Percentiles rank a stretch among this genome's conserved stretches.
Evolutionary conservation across 2,329 filamentous ascomycete species (phyloP).

Genomic region (Didymella glomerata): DNA sequence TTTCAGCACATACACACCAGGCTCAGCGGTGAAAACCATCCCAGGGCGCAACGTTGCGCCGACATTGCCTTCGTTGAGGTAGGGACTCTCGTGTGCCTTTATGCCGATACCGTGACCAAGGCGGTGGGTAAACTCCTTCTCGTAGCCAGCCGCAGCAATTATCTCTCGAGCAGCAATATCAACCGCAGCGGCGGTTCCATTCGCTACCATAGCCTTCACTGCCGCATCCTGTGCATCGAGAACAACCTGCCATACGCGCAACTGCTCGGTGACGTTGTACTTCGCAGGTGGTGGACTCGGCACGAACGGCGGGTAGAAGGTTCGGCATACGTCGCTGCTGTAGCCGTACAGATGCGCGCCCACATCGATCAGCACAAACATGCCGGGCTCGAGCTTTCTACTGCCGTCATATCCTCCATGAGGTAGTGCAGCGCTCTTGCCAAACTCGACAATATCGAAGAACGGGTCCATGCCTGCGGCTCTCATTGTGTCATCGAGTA

Average conservation of each 20-base stretch:
- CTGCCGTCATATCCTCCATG: constrained; percentile 63
- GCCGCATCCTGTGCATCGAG: constrained; percentile 69
- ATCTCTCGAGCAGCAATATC: constrained; percentile 67
- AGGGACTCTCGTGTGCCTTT: constrained; percentile 71
- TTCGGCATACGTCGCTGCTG: constrained; percentile 70
- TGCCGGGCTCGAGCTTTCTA: constrained; percentile 62
- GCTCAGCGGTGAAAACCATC: constrained; percentile 71
- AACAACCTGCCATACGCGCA: constrained; percentile 67
- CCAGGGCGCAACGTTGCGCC: constrained; percentile 59
- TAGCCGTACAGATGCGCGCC: constrained; percentile 69
- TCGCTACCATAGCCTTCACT: constrained; percentile 59
- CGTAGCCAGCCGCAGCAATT: constrained; percentile 67
- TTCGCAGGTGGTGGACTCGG: constrained; percentile 24
- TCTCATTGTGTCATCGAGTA: constrained; percentile 64
- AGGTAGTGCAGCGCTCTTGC: constrained; percentile 62
- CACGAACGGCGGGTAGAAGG: constrained; percentile 60
- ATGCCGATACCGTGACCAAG: constrained; percentile 72
- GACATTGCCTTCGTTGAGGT: constrained; percentile 69
- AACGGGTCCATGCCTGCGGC: constrained; percentile 65
- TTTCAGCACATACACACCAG: constrained; percentile 67
- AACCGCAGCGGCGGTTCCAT: constrained; percentile 65
- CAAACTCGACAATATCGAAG: constrained; percentile 71
- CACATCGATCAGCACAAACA: constrained; percentile 70
- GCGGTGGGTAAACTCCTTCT: constrained; percentile 67
- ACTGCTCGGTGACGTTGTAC: constrained; percentile 56